Base-by-base conservation (phyloP, 2,329 filamentous ascomycete genomes). In the Furcasterigmium sp. region DNA sequence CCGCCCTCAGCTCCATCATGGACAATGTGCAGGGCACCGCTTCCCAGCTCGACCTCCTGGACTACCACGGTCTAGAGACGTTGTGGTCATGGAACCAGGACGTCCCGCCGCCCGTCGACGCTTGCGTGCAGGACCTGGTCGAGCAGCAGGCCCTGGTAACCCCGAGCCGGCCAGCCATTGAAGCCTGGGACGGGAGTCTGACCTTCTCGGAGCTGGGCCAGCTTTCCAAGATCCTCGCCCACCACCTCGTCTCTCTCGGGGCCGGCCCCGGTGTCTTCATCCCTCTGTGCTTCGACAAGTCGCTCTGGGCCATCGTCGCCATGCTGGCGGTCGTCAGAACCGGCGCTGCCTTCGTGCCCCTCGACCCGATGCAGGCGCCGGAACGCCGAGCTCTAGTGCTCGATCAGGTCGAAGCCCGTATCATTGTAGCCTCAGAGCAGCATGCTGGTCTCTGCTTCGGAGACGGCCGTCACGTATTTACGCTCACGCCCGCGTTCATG, bases 251-350 rank as follows among this genome's bases (percentile, higher is more conserved):
- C 18, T 34, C 39, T 3, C 34, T 50, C 8, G 53, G 53, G 10
- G 47, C 52, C n/a, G 48, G 45, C 3, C 44, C 43, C 14, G 49
- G 47, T 4, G 46, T 45, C 10, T 43, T 56, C 2, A 49, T 62
- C 0, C 50, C 51, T 2, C 30, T 63, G 0, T 59, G 51, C 32
- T 55, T 56, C n/a, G 53, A 59, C 10, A 63, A 61, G 29, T 59
- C 54, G 1, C 44, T 42, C 2, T 55, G 50, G 51, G 49, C 54
- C 4, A 35, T 56, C 2, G 53, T 62, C 3, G 51, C 53, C 4
- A 57, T 63, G 38, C 34, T 64, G 0, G 61, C 51, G 0, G 43
- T 62, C 5, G 53, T 61, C 39, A 62, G 58, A 39, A 46, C 60
- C 1, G 62, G 62, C 3, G 60, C 54, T 4, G 56, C 56, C 0